Percentiles rank a stretch among this genome's conserved stretches.
These are phyloP conservation scores for Cladophialophora chaetospira DNA, from an alignment of 2,329 filamentous ascomycete genomes.

Conservation along the genomic window DNA sequence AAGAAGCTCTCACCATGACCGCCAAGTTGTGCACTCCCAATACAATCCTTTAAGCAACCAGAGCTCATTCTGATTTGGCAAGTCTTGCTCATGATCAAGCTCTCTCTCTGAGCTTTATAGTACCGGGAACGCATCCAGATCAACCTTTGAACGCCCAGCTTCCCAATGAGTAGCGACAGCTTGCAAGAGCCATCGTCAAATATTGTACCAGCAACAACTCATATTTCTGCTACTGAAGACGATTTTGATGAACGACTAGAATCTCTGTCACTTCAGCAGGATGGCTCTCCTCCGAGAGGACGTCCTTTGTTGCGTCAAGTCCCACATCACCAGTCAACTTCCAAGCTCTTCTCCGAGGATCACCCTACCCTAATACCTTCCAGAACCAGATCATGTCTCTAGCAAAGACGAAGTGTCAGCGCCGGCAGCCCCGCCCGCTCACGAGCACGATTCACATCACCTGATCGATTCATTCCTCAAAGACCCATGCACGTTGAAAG, in stretches of 20 bases:
- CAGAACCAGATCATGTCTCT: slow-evolving; percentile 4
- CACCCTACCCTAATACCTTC: slow-evolving; percentile 10
- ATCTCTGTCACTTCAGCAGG: background rate
- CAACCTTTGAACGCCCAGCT: background rate
- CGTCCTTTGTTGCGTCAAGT: slow-evolving; percentile 14
- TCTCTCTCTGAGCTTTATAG: background rate
- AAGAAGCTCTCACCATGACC: background rate
- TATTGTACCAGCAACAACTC: too few relatives aligned
- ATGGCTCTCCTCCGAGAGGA: background rate
- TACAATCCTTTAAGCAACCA: background rate
- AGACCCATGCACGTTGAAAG: slow-evolving; percentile 23
- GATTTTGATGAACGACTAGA: too few relatives aligned
- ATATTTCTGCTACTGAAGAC: too few relatives aligned
- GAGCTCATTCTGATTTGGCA: background rate
- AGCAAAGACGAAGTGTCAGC: slow-evolving; percentile 28
- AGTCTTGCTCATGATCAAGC: background rate
- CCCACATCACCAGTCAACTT: slow-evolving; percentile 20
- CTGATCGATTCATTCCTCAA: slow-evolving; percentile 58
- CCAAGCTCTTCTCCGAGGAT: slow-evolving; percentile 13
- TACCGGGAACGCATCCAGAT: background rate
- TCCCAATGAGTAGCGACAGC: background rate
- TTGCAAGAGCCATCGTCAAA: too few relatives aligned
- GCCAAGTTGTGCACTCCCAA: background rate
- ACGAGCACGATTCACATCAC: slow-evolving; percentile 39
- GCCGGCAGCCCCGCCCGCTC: slow-evolving; percentile 16